Evolutionary conservation across 306 rosid species (phyloP).

Genomic region (Citrullus colocynthis): DNA sequence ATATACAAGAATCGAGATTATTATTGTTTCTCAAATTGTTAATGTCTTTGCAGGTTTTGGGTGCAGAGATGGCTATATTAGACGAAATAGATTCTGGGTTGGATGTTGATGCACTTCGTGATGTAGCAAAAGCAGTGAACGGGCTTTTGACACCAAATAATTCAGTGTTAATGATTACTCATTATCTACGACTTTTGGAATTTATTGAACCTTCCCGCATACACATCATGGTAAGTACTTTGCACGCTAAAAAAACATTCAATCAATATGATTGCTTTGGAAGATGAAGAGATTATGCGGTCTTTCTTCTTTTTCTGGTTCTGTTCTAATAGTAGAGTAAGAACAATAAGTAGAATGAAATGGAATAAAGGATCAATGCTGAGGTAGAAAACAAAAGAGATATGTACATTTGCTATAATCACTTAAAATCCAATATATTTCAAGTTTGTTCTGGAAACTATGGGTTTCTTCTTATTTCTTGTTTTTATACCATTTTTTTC

Average conservation of each 20-base stretch:
- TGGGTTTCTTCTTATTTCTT: background rate
- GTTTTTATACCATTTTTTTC: background rate
- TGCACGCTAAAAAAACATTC: conserved; percentile 9
- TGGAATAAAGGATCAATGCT: background rate
- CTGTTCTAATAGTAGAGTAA: background rate
- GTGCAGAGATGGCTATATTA: conserved; percentile 83
- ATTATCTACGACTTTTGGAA: conserved; percentile 71
- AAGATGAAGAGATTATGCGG: background rate
- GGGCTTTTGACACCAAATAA: conserved; percentile 51
- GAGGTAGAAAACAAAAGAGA: background rate
- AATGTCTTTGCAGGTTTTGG: conserved; percentile 48
- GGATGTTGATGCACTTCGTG: conserved; percentile 92
- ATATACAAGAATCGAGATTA: background rate
- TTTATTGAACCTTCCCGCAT: conserved; percentile 58
- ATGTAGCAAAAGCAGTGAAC: conserved; percentile 81
- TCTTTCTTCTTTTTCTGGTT: background rate
- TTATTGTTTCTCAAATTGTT: background rate
- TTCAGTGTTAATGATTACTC: conserved; percentile 80
- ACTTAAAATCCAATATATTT: background rate
- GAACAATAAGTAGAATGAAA: background rate
- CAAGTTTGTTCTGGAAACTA: background rate
- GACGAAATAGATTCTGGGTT: conserved; percentile 97
- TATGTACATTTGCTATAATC: background rate
- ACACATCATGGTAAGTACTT: conserved; percentile 70
- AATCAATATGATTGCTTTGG: background rate